Base-by-base conservation (phyloP, 768 basidiomycete genomes). In the Trichaptum fuscoviolaceum region DNA sequence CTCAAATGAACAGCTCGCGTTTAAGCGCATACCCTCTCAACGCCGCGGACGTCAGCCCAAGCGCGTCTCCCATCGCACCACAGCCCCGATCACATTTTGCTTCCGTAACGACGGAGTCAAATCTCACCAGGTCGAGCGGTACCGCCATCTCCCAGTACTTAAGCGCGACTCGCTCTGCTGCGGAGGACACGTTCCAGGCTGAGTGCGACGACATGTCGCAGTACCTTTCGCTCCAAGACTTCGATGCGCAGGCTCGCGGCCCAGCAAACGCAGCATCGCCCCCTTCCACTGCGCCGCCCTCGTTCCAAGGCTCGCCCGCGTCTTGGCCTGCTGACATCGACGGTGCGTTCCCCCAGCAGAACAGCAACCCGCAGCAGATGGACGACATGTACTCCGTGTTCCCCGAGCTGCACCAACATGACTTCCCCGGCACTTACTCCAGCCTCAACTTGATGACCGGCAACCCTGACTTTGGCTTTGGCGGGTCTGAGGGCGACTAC, bases 11-110 rank as follows among this genome's bases (percentile, higher is more conserved):
- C 59, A 30, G 35, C 59, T 59, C 59, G 57, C 57, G 58, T 26
- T 3, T 12, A 12, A 52, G 42, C 42, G 42, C 15, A 12, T 20
- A 52, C 15, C 42, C 42, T 4, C 65, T 58, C 35, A 57, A 58
- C 58, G 58, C 57, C 35, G 59, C 65, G 0, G 65, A 57, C 58
- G 30, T 59, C 26, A 60, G 30, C 65, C 59, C 65, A 35, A 60
- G 36, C 65, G 24, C 15, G 59, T 61, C 59, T 2, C 59, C 59
- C 59, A 24, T 61, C 59, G 59, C 59, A 12, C 25, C 24, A 61
- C 59, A 61, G 59, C 30, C 59, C 15, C 59, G 25, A 34, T 61
- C 59, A 61, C 59, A 61, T 61, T 61, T 25, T 61, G 59, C 24
- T 61, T 61, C 59, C 59, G 59, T 34, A 61, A 25, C 30, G 30